Evolutionary conservation across 495 filamentous ascomycete species (phyloP).

Genomic region (Xylaria flabelliformis): DNA sequence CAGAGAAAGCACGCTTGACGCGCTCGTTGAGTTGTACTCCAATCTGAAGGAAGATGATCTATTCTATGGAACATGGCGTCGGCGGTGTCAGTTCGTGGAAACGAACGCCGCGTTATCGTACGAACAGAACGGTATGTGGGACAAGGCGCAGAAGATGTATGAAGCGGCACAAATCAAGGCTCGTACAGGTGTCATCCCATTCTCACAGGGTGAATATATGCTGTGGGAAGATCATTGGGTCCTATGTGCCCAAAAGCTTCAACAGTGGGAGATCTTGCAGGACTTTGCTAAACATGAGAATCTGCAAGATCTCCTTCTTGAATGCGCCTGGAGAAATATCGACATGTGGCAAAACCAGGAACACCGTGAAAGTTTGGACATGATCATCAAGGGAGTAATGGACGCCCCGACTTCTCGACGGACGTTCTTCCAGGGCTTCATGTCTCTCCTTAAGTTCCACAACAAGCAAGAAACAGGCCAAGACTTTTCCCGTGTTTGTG

Average conservation of each 20-base stretch:
- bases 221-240: conserved; percentile 99
- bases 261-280: conserved; percentile 96
- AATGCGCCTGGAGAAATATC: conserved; percentile 91
- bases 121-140: conserved; percentile 99
- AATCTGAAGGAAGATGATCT: conserved; percentile 92
- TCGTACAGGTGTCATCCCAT: conserved; percentile 87
- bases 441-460: conserved; percentile 91
- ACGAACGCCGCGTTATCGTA: conserved; percentile 96
- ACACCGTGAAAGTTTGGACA: conserved; percentile 86
- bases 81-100: conserved; percentile 92
- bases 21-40: conserved; percentile 87
- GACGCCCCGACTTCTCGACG: conserved; percentile 94
- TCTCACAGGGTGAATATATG: conserved; percentile 96
- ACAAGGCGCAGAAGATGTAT: conserved; percentile 94
- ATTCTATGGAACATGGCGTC: conserved; percentile 97
- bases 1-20: conserved; percentile 92
- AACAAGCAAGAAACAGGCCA: conserved; percentile 78
- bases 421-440: conserved; percentile 97
- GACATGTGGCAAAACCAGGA: conserved; percentile 89
- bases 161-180: conserved; percentile 97
- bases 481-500: conserved; percentile 88
- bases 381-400: conserved; percentile 91
- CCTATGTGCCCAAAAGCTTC: conserved; percentile 94
- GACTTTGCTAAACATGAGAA: conserved; percentile 99
- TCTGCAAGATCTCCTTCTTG: conserved; percentile 93